These are phyloP conservation scores for Collybia nuda DNA, from an alignment of 768 basidiomycete species.

Conservation along the genomic window DNA sequence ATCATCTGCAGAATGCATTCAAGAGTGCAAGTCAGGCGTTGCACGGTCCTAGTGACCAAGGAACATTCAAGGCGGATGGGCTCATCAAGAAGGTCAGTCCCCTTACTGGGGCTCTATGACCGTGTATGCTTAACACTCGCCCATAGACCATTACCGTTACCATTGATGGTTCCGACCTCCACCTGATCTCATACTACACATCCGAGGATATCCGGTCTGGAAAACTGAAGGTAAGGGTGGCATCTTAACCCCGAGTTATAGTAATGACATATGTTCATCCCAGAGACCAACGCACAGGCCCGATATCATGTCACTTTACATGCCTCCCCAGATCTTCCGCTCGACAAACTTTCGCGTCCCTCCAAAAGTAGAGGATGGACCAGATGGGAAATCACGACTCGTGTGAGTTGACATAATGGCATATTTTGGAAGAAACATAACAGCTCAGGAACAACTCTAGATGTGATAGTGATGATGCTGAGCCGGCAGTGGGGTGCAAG, in stretches of 20 bases:
- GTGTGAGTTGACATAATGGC: slow-evolving; percentile 42
- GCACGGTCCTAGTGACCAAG: slow-evolving; percentile 41
- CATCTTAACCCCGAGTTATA: not conserved
- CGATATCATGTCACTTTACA: slow-evolving; percentile 71
- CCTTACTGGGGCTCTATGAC: not conserved
- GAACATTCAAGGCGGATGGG: slow-evolving; percentile 68
- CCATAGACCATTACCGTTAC: slow-evolving; percentile 81
- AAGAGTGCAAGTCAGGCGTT: slow-evolving; percentile 30
- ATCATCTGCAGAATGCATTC: slow-evolving; percentile 32
- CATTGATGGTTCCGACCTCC: slow-evolving; percentile 76
- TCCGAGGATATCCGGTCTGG: slow-evolving; percentile 75
- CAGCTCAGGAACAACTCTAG: not conserved
- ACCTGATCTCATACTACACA: slow-evolving; percentile 83
- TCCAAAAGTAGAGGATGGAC: slow-evolving; percentile 72
- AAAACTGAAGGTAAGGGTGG: slow-evolving; percentile 47
- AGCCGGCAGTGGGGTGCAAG: slow-evolving; percentile 42
- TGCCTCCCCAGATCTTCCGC: slow-evolving; percentile 77
- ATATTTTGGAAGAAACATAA: not conserved
- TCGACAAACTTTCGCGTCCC: slow-evolving; percentile 83
- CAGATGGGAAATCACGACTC: slow-evolving; percentile 65
- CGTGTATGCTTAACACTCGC: too few relatives aligned
- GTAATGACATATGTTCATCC: slow-evolving; percentile 9
- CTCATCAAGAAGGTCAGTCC: slow-evolving; percentile 67
- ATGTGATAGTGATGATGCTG: slow-evolving; percentile 36
- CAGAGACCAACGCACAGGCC: slow-evolving; percentile 65